These are phyloP conservation scores for Lolium multiflorum DNA, from an alignment of 176 grass and related monocot genomes.

Conservation along the genomic window DNA sequence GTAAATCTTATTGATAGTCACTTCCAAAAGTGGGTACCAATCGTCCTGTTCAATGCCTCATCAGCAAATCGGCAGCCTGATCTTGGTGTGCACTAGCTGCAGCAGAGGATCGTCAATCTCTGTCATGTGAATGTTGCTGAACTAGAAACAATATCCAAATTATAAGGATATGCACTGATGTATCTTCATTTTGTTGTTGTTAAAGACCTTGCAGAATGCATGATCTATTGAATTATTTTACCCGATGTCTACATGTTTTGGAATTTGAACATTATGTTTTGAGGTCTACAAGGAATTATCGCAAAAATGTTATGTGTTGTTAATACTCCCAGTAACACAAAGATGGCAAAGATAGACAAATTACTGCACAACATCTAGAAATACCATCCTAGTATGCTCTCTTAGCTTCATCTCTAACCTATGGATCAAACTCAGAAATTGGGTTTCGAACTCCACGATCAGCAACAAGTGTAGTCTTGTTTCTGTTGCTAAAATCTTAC, in stretches of 20 bases:
- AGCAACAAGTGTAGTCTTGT: too few relatives aligned
- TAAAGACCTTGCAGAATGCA: not conserved
- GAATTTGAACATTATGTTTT: not conserved
- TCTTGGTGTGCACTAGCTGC: not conserved
- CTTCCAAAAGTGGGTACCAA: not conserved
- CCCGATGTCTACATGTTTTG: not conserved
- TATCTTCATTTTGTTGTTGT: not conserved
- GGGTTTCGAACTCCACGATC: too few relatives aligned
- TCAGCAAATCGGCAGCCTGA: not conserved
- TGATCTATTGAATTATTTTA: not conserved
- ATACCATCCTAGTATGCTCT: too few relatives aligned
- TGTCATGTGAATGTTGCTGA: not conserved
- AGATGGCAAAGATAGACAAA: too few relatives aligned
- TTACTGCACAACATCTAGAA: too few relatives aligned
- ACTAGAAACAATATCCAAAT: not conserved
- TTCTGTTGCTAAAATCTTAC: too few relatives aligned
- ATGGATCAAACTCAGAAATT: too few relatives aligned
- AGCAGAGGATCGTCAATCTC: not conserved
- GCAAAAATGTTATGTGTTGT: not conserved
- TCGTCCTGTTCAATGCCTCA: not conserved
- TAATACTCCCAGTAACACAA: not conserved
- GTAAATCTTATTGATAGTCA: not conserved
- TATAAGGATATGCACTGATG: not conserved
- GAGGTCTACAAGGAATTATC: not conserved
- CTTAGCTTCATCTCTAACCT: too few relatives aligned